Percentiles rank a stretch among this genome's conserved stretches.
Evolutionary conservation across 345 rosid genomes (phyloP).

Genomic region (Gossypium australe): DNA sequence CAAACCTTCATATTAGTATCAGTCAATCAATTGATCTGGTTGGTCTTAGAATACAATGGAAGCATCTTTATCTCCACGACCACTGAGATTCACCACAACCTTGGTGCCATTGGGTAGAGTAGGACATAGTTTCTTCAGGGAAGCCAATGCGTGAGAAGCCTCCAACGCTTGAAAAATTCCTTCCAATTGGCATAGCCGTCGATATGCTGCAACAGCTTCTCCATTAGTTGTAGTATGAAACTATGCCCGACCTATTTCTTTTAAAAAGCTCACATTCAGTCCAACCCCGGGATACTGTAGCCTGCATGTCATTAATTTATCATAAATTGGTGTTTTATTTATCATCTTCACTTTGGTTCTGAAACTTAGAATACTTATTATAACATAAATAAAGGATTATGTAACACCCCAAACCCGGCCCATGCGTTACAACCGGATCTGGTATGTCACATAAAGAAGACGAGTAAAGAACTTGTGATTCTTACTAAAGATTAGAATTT

Average conservation of each 20-base stretch:
- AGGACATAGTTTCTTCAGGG: conserved; percentile 64
- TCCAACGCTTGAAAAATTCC: conserved; percentile 83
- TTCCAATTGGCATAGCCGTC: conserved; percentile 47
- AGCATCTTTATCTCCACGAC: conserved; percentile 68
- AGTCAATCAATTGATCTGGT: no score
- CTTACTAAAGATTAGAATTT: no score
- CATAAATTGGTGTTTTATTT: background rate
- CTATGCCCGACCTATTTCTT: conserved; percentile 63
- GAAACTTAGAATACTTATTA: background rate
- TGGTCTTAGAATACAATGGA: background rate
- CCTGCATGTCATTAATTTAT: conserved; percentile 21
- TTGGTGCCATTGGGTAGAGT: conserved; percentile 41
- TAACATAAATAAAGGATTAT: background rate
- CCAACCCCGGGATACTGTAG: conserved; percentile 78
- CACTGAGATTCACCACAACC: conserved; percentile 68
- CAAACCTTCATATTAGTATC: no score
- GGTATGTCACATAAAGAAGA: no score
- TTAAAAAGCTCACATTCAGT: conserved; percentile 69
- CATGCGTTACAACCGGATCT: no score
- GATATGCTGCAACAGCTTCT: conserved; percentile 35
- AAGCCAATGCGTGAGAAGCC: conserved; percentile 74
- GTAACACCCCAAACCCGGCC: no score
- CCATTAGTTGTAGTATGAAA: conserved; percentile 53
- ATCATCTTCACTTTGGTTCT: background rate
- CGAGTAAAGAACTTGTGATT: no score